Percentiles rank a stretch among this genome's conserved stretches.
These are phyloP conservation scores for Gryganskiella cystojenkinii DNA, from an alignment of 192 early-diverging fungal species.

Conservation along the genomic window DNA sequence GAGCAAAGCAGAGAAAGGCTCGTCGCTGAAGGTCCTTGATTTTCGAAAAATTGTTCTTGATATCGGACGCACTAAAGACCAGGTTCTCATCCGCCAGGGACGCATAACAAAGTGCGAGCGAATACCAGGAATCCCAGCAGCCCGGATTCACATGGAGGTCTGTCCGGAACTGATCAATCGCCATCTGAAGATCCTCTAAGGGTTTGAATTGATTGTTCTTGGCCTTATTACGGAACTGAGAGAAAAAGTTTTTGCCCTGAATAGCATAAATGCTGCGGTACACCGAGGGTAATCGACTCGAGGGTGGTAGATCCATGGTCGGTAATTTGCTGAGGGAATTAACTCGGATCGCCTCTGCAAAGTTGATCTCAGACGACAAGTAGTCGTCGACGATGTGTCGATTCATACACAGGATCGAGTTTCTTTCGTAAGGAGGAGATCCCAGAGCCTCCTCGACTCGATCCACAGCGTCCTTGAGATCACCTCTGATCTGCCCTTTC, in stretches of 20 bases:
- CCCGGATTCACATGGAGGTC: slow-evolving; percentile 68
- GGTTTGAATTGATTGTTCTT: slow-evolving; percentile 62
- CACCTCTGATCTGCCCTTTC: slow-evolving; percentile 58
- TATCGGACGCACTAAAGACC: slow-evolving; percentile 67
- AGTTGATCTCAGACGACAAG: slow-evolving; percentile 48
- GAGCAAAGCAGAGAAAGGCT: slow-evolving; percentile 73
- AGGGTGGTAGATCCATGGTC: slow-evolving; percentile 42
- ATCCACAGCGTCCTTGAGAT: slow-evolving; percentile 71
- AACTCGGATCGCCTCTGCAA: slow-evolving; percentile 40
- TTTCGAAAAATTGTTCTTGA: slow-evolving; percentile 55
- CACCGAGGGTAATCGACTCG: slow-evolving; percentile 49
- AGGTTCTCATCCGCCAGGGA: slow-evolving; percentile 74
- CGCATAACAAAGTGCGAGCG: slow-evolving; percentile 65
- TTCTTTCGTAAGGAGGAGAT: slow-evolving; percentile 63
- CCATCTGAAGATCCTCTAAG: slow-evolving; percentile 65
- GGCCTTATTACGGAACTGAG: slow-evolving; percentile 61
- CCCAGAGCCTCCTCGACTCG: slow-evolving; percentile 61
- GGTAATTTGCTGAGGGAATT: slow-evolving; percentile 19
- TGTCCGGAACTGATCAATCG: slow-evolving; percentile 62
- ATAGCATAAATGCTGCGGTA: slow-evolving; percentile 69
- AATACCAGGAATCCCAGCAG: slow-evolving; percentile 72
- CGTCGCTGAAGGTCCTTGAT: slow-evolving; percentile 72
- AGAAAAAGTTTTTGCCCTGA: slow-evolving; percentile 61
- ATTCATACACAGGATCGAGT: slow-evolving; percentile 45
- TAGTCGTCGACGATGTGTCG: slow-evolving; percentile 52